Base-by-base conservation (phyloP, 805 yeast genomes). In the Schwanniomyces sp. region DNA sequence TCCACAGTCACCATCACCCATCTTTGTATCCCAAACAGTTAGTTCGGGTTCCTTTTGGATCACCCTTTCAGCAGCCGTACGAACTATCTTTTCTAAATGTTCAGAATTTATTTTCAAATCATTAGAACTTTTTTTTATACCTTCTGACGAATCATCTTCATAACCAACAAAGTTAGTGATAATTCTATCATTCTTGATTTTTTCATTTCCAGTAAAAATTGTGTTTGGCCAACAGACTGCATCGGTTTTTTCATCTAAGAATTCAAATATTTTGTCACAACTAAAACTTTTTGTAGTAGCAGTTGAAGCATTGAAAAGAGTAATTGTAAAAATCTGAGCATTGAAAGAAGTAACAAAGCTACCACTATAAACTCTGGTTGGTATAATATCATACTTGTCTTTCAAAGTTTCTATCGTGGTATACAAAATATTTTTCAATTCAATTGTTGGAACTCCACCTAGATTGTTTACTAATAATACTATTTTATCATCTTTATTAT, bases 1-100 rank as follows among this genome's bases (percentile, higher is more conserved):
- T 30, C 76, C 75, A 56, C 76, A 70, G 45, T 70, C 76, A 11
- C 76, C 76, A 50, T 70, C 76, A n/a, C 76, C 75, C 67, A 69
- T 65, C 48, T 64, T 61, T 21, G 76, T 70, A 49, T 70, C 76
- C 71, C 72, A 70, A 21, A 61, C 62, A 14, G 76, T 70, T 44
- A 70, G 54, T 16, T 64, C 66, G 2, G 72, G 71, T 46, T 69
- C 73, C 37, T 51, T 63, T 2, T 52, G 50, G 43, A 68, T 63
- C 7, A 69, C 54, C 16, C 63, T 66, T 16, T 55, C 43, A 2
- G 67, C 62, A 2, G 67, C 72, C 26, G 53, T 55, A 11, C 47
- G 52, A 16, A 66, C 49, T 5, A 63, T 49, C 1, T 28, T 26
- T 26, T 49, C 54, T 37, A 61, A 51, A 3, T 53, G 32, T 14